phyloP scores from a whole-genome alignment of 2,329 filamentous ascomycete species.

The Pseudogymnoascus pannorum region DNA sequence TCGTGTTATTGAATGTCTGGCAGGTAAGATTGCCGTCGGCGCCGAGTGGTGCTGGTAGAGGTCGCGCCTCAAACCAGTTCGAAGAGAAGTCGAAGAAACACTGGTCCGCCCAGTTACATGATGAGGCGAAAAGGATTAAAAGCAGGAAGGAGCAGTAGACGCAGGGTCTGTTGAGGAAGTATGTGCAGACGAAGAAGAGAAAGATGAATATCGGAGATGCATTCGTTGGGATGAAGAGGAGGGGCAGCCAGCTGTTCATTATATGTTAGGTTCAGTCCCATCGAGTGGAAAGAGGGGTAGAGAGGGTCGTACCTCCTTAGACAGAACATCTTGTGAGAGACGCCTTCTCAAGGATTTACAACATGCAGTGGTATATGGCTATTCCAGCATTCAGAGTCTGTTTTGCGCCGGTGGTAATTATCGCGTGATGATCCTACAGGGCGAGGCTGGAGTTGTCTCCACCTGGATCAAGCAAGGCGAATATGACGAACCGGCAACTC shows the following conservation, averaged over 20 bases:
- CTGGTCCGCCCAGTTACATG: conserved; percentile 80
- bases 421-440: neutral
- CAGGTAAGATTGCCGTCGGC: conserved; percentile 14
- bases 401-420: neutral
- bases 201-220: conserved; percentile 80
- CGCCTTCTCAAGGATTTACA: neutral
- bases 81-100: conserved; percentile 88
- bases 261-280: conserved; percentile 5
- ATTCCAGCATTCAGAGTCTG: neutral
- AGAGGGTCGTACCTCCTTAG: conserved; percentile 44
- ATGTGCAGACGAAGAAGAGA: conserved; percentile 85
- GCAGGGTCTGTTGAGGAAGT: conserved; percentile 93
- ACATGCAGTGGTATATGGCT: neutral
- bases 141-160: conserved; percentile 97
- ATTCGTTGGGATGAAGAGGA: conserved; percentile 83
- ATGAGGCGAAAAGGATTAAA: conserved; percentile 86
- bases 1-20: conserved; percentile 21
- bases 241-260: conserved; percentile 64
- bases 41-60: conserved; percentile 23
- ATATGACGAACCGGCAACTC: neutral
- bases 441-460: neutral
- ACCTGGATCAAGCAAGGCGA: neutral
- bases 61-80: conserved; percentile 87
- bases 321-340: conserved; percentile 47
- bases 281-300: conserved; percentile 8